These are phyloP conservation scores for Sequoia sempervirens DNA, from an alignment of 75 land plant genomes.

Conservation along the genomic window DNA sequence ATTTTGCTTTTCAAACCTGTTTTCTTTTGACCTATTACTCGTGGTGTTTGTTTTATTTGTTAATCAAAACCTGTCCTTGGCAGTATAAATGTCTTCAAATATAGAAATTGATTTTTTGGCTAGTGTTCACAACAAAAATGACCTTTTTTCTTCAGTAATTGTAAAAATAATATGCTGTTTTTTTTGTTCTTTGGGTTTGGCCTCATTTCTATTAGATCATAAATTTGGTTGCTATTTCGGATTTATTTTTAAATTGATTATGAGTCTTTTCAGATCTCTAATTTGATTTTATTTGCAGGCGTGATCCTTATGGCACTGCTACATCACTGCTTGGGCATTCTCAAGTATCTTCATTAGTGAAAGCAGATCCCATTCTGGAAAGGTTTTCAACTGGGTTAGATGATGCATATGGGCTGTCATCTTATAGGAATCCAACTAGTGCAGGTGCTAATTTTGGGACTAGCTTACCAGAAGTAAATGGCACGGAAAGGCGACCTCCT, in stretches of 20 bases:
- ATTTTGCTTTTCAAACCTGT: too few species aligned
- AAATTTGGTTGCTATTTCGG: neutral
- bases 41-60: too few species aligned
- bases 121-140: too few species aligned
- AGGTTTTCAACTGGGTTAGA: neutral
- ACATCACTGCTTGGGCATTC: conserved; percentile 7
- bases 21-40: too few species aligned
- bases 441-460: conserved; percentile 1
- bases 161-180: neutral
- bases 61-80: neutral
- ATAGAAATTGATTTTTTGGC: neutral
- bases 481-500: conserved; percentile 10
- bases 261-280: neutral
- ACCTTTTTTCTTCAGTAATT: too few species aligned
- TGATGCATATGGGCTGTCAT: conserved; percentile 4
- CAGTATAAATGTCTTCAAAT: neutral
- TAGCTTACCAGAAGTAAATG: neutral
- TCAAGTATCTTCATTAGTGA: neutral
- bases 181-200: neutral
- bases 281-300: conserved; percentile 1
- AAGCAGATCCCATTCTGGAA: neutral
- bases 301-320: conserved; percentile 4
- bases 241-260: neutral
- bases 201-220: neutral
- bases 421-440: conserved; percentile 10